Conservation (phyloP, 805 yeast species). For the Kluyveromyces nonfermentans region DNA sequence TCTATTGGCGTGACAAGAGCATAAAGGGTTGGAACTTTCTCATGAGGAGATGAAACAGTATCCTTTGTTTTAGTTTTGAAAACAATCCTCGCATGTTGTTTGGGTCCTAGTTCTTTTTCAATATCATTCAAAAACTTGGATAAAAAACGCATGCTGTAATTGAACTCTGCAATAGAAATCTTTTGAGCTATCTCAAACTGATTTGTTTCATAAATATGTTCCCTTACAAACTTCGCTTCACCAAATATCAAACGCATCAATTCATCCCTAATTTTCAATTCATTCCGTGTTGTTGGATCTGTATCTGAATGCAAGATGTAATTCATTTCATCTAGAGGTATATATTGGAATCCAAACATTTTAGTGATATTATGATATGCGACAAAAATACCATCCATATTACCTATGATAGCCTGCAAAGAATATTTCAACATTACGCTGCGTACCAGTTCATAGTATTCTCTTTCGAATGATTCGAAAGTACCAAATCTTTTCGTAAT, state of each 20-base stretch:
- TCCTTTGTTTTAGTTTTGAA: constrained; percentile 12
- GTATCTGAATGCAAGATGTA: constrained; percentile 44
- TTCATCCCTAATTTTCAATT: constrained; percentile 10
- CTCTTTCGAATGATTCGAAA: constrained; percentile 77
- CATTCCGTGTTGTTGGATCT: constrained; percentile 11
- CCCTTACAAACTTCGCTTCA: constrained; percentile 14
- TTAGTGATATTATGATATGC: constrained; percentile 80
- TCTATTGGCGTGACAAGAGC: constrained; percentile 29
- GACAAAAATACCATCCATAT: constrained; percentile 92
- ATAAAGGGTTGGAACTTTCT: constrained; percentile 22
- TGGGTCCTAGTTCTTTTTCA: constrained; percentile 25
- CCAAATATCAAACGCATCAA: constrained; percentile 14
- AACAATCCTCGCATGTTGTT: constrained; percentile 31
- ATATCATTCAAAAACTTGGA: constrained; percentile 32
- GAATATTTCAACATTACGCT: constrained; percentile 77
- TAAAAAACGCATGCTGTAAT: constrained; percentile 46
- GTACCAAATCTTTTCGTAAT: constrained; percentile 52
- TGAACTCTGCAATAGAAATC: constrained; percentile 63
- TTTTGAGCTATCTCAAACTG: constrained; percentile 21
- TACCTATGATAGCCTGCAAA: constrained; percentile 87
- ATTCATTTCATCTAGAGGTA: constrained; percentile 70
- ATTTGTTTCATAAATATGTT: constrained; percentile 10
- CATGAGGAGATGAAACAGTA: background rate
- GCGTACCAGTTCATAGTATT: constrained; percentile 61
- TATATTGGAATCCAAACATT: constrained; percentile 84